Base-by-base conservation (phyloP, 768 basidiomycete genomes). In the Ramaria rubella region DNA sequence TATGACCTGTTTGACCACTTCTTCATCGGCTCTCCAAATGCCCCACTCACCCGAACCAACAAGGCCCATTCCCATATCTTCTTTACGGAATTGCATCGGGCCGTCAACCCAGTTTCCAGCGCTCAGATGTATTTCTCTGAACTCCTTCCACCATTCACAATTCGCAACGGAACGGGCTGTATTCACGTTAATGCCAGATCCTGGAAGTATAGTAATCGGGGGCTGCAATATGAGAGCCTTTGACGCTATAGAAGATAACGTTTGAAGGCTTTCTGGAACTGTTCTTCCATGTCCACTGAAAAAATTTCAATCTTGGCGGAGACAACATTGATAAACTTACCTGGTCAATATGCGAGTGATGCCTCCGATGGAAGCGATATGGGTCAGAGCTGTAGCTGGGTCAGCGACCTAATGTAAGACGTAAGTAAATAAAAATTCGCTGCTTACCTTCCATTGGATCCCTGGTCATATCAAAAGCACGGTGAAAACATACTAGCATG, bases 341-440 rank as follows among this genome's bases (percentile, higher is more conserved):
- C 90, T 90, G 12, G 90, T 90, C 51, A 92, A 67, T 58, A 93
- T 78, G 26, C 90, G 80, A n/a, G 83, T 82, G 48, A 92, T 75
- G 1, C 85, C 85, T 26, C 75, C 72, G 29, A 89, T 70, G 44
- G 73, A 73, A n/a, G 87, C 71, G 46, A 79, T 75, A 23, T 67
- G 67, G n/a, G 21, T 45, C 24, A 80, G 61, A 7, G 78, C 80
- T 81, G 31, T 29, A 36, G 17, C 21, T 14, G 11, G 26, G 36
- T 8, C n/a, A 26, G 6, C 26, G 11, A 31, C 17, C 27, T 42
- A 24, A 44, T 19, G 23, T 23, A 23, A 8, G 36, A 15, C 4
- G 43, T n/a, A n/a, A n/a, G n/a, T n/a, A n/a, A n/a, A 26, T 44
- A 29, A 38, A 24, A 40, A 33, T 17, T 17, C 4, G 14, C 21